Evolutionary conservation across 108 stramenopile genomes (phyloP), one percentile per base, ranked within the genome.

Genomic region (Cafeteria roenbergensis): DNA sequence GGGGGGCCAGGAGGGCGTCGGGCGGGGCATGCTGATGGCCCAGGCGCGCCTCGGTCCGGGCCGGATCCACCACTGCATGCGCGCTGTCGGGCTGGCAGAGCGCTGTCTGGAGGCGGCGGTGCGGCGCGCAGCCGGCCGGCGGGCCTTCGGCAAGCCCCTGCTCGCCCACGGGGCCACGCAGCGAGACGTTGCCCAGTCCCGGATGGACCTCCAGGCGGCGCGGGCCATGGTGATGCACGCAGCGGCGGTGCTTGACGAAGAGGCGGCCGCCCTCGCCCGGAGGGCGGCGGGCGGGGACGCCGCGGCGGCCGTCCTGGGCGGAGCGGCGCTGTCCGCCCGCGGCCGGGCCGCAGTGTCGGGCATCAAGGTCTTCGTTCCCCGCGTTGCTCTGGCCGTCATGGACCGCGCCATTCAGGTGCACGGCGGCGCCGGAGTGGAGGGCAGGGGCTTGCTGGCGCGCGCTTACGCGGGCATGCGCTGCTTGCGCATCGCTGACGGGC

Each of bases 401-500:
- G 95, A 94, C 79, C 79, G 87, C 31, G 89, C 92, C 8, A 83
- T 93, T 1, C 92, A 93, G 76, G 69, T 88, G 25, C 80, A 83
- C 73, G 93, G 93, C 9, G 95, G 89, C 32, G 87, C 86, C 48
- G 95, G 95, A 22, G 83, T 94, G 20, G 80, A 80, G 58, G 71
- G 77, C 37, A 78, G 87, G 62, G 89, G 88, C 58, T 81, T 82
- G 6, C 58, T 97, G 67, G 88, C 91, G 2, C 65, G 80, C 30
- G 84, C 81, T 4, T 87, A 79, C 60, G 88, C 89, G 2, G 79
- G 79, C 55, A 71, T 93, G 71, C 81, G 93, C 34, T 80, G 87
- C 17, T 66, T 93, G 29, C 78, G 93, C 37, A 86, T 97, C 64
- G 93, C 93, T 0, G 95, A 97, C 74, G 95, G 95, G 8, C 95